Conservation (phyloP, 2,329 filamentous ascomycete genomes). For the Claviceps cyperi region DNA sequence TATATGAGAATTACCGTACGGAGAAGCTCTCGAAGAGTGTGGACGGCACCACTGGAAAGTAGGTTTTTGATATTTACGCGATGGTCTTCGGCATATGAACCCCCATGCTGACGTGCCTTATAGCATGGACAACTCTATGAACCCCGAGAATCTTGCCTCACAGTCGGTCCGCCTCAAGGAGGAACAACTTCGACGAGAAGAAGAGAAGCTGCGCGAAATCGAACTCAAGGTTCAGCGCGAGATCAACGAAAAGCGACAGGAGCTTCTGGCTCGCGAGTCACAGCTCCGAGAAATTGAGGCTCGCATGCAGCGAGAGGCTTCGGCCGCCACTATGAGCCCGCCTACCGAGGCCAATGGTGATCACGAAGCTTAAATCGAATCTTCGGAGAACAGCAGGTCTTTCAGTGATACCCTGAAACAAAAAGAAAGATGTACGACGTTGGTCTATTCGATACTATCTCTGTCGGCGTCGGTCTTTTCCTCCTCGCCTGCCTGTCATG, state of each 20-base stretch:
- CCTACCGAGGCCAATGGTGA: constrained; percentile 40
- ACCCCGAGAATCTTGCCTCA: constrained; percentile 90
- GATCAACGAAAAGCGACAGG: constrained; percentile 99
- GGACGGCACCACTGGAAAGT: constrained; percentile 77
- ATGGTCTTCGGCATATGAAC: neutral
- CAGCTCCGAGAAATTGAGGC: constrained; percentile 98
- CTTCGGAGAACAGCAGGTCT: constrained; percentile 16
- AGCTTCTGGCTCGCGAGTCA: constrained; percentile 90
- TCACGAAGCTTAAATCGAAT: constrained; percentile 30
- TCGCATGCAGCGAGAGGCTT: constrained; percentile 80
- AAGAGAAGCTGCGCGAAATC: constrained; percentile 99
- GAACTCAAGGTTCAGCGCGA: constrained; percentile 99
- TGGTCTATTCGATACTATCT: constrained; percentile 22
- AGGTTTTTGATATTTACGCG: constrained; percentile 31
- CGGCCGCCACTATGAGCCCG: constrained; percentile 22
- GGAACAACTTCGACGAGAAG: constrained; percentile 95
- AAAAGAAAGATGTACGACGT: constrained; percentile 21
- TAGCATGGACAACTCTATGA: constrained; percentile 68
- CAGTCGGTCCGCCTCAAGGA: constrained; percentile 99
- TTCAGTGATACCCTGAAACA: constrained; percentile 18
- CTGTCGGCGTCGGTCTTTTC: constrained; percentile 33
- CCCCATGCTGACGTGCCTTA: constrained; percentile 15
- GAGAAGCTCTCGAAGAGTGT: constrained; percentile 99
- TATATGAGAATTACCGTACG: constrained; percentile 99
- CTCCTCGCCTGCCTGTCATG: constrained; percentile 10